Percentiles rank a stretch among this genome's conserved stretches.
Evolutionary conservation across 1,139 yeast genomes (phyloP).

Genomic region (Geotrichum cucujoidarum): DNA sequence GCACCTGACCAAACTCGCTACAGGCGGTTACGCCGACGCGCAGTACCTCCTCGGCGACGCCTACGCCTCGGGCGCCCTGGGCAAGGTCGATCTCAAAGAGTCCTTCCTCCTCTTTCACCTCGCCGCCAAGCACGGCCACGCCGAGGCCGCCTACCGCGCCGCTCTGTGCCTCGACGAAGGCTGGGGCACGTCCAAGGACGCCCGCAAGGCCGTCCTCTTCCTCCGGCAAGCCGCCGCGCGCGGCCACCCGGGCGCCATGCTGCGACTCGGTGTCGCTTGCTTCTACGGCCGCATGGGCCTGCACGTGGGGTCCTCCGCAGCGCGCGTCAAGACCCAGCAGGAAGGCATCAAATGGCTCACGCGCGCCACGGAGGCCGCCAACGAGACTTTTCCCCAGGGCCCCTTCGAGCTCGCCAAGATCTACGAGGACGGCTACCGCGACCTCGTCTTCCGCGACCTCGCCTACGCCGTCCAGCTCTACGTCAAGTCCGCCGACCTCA

Average conservation of each 20-base stretch:
- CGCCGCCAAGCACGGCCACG: conserved; percentile 91
- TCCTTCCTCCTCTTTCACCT: conserved; percentile 73
- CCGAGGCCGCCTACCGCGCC: conserved; percentile 86
- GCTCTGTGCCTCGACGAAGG: conserved; percentile 93
- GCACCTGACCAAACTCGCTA: conserved; percentile 66
- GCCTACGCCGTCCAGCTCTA: conserved; percentile 83
- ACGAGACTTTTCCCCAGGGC: conserved; percentile 80
- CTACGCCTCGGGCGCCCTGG: conserved; percentile 78
- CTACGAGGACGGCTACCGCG: conserved; percentile 77
- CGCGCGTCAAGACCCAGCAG: conserved; percentile 55
- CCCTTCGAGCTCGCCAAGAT: conserved; percentile 89
- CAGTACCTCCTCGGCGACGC: conserved; percentile 92
- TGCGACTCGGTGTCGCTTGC: conserved; percentile 79
- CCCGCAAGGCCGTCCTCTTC: conserved; percentile 79
- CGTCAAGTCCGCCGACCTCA: conserved; percentile 85
- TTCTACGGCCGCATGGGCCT: conserved; percentile 84
- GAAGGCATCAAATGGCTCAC: conserved; percentile 91
- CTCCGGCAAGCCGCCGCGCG: conserved; percentile 82
- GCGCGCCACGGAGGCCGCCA: conserved; percentile 80
- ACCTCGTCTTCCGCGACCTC: conserved; percentile 76
- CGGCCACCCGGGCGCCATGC: conserved; percentile 94
- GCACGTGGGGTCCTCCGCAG: conserved; percentile 14
- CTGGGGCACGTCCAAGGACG: conserved; percentile 83
- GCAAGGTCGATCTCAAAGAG: conserved; percentile 73
- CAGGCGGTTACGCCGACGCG: conserved; percentile 81